Conservation (phyloP, 2,329 filamentous ascomycete genomes). For the Colletotrichum echinochloae region DNA sequence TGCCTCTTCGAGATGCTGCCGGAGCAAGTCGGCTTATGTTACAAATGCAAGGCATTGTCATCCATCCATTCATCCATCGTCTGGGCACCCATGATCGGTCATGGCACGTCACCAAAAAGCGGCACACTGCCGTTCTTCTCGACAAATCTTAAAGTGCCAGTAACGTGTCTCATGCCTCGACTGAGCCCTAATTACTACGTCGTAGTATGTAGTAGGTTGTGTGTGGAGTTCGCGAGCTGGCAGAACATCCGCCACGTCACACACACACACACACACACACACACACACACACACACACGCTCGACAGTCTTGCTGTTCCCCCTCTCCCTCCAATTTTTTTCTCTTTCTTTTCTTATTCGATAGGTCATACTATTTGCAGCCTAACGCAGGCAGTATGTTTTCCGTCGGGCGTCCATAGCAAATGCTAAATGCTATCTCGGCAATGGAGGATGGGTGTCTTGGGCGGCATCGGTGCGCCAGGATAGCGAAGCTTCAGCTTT, state of each 20-base stretch:
- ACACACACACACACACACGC: background rate
- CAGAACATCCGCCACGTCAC: conserved; percentile 13
- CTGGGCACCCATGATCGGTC: conserved; percentile 2
- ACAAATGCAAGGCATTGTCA: conserved; percentile 36
- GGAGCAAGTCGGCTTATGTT: conserved; percentile 36
- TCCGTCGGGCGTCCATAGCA: background rate
- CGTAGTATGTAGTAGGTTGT: no score
- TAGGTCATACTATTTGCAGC: background rate
- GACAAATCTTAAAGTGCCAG: background rate
- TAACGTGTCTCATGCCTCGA: background rate
- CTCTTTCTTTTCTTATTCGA: background rate
- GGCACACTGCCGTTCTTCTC: background rate
- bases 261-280: background rate
- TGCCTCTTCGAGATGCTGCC: background rate
- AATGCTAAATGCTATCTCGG: background rate
- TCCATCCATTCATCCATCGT: conserved; percentile 7
- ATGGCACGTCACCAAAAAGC: background rate
- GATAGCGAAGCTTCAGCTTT: background rate
- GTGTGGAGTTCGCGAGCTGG: background rate
- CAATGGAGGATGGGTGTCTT: background rate
- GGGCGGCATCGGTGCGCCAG: background rate
- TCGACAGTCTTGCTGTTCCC: background rate
- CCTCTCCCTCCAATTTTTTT: background rate
- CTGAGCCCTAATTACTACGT: background rate
- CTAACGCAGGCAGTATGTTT: background rate